phyloP scores from a whole-genome alignment of 108 stramenopile species.

The Cylindrotheca fusiformis region DNA sequence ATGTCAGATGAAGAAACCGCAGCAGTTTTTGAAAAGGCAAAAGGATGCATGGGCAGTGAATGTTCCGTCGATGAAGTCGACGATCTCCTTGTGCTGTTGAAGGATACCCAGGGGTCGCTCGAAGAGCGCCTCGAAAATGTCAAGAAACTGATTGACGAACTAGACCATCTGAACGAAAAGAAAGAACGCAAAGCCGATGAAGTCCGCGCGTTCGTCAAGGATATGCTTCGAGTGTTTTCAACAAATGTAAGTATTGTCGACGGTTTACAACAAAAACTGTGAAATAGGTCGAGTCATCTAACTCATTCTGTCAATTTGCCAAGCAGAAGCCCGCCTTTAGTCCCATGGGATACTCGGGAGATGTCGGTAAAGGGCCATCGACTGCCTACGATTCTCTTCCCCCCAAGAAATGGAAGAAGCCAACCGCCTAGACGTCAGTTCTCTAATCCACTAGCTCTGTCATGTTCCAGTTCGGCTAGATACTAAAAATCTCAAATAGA shows the following conservation, averaged over 20 bases:
- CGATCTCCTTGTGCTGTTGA: slow-evolving; percentile 47
- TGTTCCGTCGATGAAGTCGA: slow-evolving; percentile 79
- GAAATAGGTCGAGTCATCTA: too few relatives aligned
- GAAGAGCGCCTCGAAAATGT: slow-evolving; percentile 18
- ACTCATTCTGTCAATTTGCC: background rate
- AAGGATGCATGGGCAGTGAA: slow-evolving; percentile 61
- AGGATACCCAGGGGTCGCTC: slow-evolving; percentile 13
- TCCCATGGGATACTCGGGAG: slow-evolving; percentile 52
- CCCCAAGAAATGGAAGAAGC: slow-evolving; percentile 54
- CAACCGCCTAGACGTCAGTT: background rate
- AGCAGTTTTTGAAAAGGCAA: slow-evolving; percentile 47
- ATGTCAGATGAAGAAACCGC: slow-evolving; percentile 60
- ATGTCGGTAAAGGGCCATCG: slow-evolving; percentile 61
- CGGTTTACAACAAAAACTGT: too few relatives aligned
- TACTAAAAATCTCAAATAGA: too few relatives aligned
- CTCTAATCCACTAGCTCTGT: too few relatives aligned
- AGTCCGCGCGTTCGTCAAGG: slow-evolving; percentile 67
- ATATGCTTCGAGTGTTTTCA: slow-evolving; percentile 72
- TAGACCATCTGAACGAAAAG: slow-evolving; percentile 64
- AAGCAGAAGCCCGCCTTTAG: slow-evolving; percentile 17
- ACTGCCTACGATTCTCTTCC: slow-evolving; percentile 79
- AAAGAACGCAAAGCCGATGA: slow-evolving; percentile 63
- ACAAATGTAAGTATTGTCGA: slow-evolving; percentile 13
- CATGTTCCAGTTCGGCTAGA: too few relatives aligned
- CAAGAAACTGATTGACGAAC: slow-evolving; percentile 44